A percentile compares a stretch with the other conserved stretches of the same genome.
Evolutionary conservation across 2,329 filamentous ascomycete species (phyloP).

Genomic region (Pestalotiopsis sp.): DNA sequence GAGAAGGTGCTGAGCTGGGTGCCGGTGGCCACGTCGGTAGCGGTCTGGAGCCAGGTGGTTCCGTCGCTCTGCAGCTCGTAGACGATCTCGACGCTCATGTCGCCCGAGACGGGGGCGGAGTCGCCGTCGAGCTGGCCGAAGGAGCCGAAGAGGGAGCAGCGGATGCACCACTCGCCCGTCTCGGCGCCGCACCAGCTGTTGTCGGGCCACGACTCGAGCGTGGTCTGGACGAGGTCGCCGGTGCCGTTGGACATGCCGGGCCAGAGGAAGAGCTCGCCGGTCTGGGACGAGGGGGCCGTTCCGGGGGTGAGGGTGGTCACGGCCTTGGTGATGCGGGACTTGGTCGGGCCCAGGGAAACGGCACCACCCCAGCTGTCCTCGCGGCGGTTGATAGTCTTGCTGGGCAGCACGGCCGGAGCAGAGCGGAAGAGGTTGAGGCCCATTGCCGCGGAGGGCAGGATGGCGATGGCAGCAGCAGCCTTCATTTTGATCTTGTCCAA

Average conservation of each 20-base stretch:
- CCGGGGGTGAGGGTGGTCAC: slow-evolving; percentile 4
- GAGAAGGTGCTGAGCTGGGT: slow-evolving; percentile 9
- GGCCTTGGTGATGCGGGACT: slow-evolving; percentile 11
- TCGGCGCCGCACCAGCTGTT: slow-evolving; percentile 13
- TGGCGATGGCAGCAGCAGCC: not conserved
- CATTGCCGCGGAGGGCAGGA: slow-evolving; percentile 6
- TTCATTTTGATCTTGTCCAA: not conserved
- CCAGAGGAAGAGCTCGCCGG: slow-evolving; percentile 5
- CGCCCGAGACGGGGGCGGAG: not conserved
- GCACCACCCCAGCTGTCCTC: slow-evolving; percentile 11
- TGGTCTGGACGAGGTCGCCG: slow-evolving; percentile 10
- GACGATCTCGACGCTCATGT: slow-evolving; percentile 10
- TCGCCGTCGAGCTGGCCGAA: slow-evolving; percentile 11
- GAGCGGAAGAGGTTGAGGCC: slow-evolving; percentile 9
- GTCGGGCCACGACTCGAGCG: slow-evolving; percentile 13
- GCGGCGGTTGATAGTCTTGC: slow-evolving; percentile 4
- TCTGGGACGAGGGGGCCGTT: not conserved
- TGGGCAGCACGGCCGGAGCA: not conserved
- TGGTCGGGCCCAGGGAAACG: slow-evolving; percentile 10
- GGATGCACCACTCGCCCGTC: slow-evolving; percentile 11
- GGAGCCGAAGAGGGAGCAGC: slow-evolving; percentile 11
- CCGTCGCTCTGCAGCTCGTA: slow-evolving; percentile 11
- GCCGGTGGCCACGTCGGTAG: slow-evolving; percentile 8
- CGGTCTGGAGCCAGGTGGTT: slow-evolving; percentile 7
- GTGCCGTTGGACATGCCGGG: slow-evolving; percentile 13